These are phyloP conservation scores for Phytopythium oedochilum DNA, from an alignment of 352 stramenopile species.

Conservation along the genomic window DNA sequence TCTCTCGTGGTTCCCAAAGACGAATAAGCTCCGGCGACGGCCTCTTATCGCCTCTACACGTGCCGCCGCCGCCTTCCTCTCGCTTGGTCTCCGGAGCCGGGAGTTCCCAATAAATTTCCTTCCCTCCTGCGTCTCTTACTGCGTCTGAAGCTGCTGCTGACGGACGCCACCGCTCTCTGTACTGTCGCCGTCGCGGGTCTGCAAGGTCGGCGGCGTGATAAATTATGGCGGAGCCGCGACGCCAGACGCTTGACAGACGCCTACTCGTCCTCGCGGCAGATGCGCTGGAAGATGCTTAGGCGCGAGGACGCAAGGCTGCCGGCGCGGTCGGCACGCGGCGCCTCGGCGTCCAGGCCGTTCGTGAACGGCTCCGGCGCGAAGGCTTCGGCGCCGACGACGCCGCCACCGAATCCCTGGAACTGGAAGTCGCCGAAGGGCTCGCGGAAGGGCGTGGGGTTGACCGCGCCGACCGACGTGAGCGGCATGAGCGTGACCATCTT, in stretches of 20 bases:
- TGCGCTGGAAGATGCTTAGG: slow-evolving; percentile 79
- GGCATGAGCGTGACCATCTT: slow-evolving; percentile 58
- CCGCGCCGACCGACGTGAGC: slow-evolving; percentile 23
- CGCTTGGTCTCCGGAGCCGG: no score
- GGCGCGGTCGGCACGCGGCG: slow-evolving; percentile 19
- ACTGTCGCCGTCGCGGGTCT: not conserved
- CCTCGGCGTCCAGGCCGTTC: no score
- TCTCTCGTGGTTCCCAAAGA: no score
- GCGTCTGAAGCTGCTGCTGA: not conserved
- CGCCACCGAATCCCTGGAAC: slow-evolving; percentile 8
- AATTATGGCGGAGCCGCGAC: slow-evolving; percentile 32
- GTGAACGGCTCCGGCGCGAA: slow-evolving; percentile 26
- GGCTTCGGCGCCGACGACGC: slow-evolving; percentile 5
- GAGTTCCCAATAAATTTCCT: slow-evolving; percentile 2
- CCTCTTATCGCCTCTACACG: not conserved
- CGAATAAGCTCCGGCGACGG: not conserved
- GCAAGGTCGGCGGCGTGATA: slow-evolving; percentile 18
- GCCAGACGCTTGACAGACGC: not conserved
- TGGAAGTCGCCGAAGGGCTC: slow-evolving; percentile 49
- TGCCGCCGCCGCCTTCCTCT: no score
- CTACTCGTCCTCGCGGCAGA: slow-evolving; percentile 69
- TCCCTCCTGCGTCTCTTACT: not conserved
- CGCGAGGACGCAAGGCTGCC: slow-evolving; percentile 44
- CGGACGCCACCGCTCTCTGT: not conserved
- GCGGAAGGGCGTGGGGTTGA: slow-evolving; percentile 7